Percentiles rank a stretch among this genome's conserved stretches.
Evolutionary conservation across 73 alveolate genomes (phyloP).

Genomic region (Tetrahymena malaccensis): DNA sequence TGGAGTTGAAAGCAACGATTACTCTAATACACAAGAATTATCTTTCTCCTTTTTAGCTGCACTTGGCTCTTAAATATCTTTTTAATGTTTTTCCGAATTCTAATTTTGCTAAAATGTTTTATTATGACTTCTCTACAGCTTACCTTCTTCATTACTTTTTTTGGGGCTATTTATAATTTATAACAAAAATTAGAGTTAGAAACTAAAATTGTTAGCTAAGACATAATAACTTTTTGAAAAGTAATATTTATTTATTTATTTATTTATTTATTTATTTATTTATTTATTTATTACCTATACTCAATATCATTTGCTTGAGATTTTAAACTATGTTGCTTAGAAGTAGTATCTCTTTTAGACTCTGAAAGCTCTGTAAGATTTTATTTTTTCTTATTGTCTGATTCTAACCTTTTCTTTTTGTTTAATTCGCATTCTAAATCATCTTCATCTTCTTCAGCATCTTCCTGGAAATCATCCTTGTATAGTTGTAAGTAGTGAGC

Average conservation of each 20-base stretch:
- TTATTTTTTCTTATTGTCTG: neutral
- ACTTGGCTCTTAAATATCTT: neutral
- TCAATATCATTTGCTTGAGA: neutral
- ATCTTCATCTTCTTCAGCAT: neutral
- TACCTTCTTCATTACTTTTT: neutral
- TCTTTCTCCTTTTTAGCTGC: neutral
- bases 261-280: no score
- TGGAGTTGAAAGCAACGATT: neutral
- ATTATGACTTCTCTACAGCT: no score
- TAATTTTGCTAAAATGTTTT: neutral
- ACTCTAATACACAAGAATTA: neutral
- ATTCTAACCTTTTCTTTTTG: neutral
- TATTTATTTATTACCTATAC: neutral
- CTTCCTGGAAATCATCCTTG: neutral
- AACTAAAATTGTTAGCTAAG: no score
- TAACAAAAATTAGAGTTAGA: neutral
- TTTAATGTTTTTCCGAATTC: neutral
- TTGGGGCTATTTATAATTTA: neutral
- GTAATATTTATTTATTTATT: no score
- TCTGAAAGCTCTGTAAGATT: neutral
- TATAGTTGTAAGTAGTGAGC: neutral
- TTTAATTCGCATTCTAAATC: neutral
- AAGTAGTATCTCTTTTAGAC: neutral
- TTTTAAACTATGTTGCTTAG: neutral
- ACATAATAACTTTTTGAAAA: no score